Evolutionary conservation across 1,284 basidiomycete species (phyloP), one percentile per base, ranked within the genome.

Genomic region (Meripilus lineatus): DNA sequence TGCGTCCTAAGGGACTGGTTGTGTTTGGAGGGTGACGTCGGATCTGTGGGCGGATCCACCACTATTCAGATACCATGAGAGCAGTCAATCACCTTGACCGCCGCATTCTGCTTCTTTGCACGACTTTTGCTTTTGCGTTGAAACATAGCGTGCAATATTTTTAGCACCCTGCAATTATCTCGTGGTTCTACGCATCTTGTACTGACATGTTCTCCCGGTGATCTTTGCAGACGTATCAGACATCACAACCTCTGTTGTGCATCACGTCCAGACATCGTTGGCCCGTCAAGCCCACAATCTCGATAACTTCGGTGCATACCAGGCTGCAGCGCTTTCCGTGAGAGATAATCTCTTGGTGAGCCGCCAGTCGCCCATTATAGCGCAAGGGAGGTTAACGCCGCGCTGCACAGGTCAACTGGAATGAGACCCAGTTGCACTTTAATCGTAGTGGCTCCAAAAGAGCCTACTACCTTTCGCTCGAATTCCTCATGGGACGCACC

Each of bases 381-480:
- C n/a, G n/a, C n/a, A 10, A n/a, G n/a, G n/a, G n/a, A n/a, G n/a
- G n/a, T n/a, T n/a, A n/a, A n/a, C n/a, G n/a, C n/a, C 22, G n/a
- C n/a, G n/a, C n/a, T n/a, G n/a, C n/a, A n/a, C 40, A 85, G 83
- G 66, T 83, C 49, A 87, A 88, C 58, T 90, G 87, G 87, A 89
- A 89, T 53, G 74, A 80, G 36, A 90, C 86, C 3, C 84, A 88
- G 55, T 58, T 81, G 43, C 68, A 78, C 48, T 77, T 81, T 62
- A 84, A 81, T 33, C 75, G 81, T 48, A 85, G 81, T 57, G 70
- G 72, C n/a, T 83, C 81, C 11, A 89, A 88, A 63, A 75, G 87
- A 50, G 87, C 92, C 11, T 96, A 95, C 72, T 95, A 95, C 65
- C 77, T 88, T 44, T 87, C 84, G 25, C 79, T 95, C 45, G 93